These are phyloP conservation scores for Wallacemonas sp. DNA, from an alignment of 208 protist genomes.

Conservation along the genomic window DNA sequence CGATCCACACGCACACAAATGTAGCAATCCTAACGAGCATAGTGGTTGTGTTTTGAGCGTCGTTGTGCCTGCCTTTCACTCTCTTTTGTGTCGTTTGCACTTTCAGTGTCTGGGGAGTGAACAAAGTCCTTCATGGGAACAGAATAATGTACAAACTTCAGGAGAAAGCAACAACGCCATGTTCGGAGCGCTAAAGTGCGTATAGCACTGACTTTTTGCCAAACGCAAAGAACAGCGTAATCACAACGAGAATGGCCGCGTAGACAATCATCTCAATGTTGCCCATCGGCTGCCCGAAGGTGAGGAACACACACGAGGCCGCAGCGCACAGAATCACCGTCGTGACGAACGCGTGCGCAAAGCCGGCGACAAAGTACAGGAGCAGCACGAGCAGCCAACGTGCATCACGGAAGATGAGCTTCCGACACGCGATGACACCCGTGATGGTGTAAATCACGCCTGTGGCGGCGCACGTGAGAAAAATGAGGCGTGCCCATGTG, in stretches of 20 bases:
- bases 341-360: conserved; percentile 69
- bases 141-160: too few relatives aligned
- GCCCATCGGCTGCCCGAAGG: conserved; percentile 40
- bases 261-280: conserved; percentile 60
- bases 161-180: conserved; percentile 3
- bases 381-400: conserved; percentile 57
- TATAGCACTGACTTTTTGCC: conserved; percentile 72
- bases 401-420: conserved; percentile 51
- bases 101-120: too few relatives aligned
- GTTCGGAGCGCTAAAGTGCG: too few relatives aligned
- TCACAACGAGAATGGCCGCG: conserved; percentile 55
- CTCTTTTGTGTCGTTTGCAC: too few relatives aligned
- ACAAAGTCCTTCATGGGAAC: too few relatives aligned
- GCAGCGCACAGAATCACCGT: conserved; percentile 64
- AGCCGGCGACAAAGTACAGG: conserved; percentile 63
- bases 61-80: too few relatives aligned
- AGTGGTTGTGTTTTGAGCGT: too few relatives aligned
- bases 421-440: conserved; percentile 59
- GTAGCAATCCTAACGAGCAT: too few relatives aligned
- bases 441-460: conserved; percentile 60
- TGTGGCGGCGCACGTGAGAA: conserved; percentile 50
- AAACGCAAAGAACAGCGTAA: conserved; percentile 75
- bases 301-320: conserved; percentile 62
- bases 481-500: conserved; percentile 65
- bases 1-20: too few relatives aligned